phyloP scores from a whole-genome alignment of 192 early-diverging fungal species.

The Entomortierella parvispora region DNA sequence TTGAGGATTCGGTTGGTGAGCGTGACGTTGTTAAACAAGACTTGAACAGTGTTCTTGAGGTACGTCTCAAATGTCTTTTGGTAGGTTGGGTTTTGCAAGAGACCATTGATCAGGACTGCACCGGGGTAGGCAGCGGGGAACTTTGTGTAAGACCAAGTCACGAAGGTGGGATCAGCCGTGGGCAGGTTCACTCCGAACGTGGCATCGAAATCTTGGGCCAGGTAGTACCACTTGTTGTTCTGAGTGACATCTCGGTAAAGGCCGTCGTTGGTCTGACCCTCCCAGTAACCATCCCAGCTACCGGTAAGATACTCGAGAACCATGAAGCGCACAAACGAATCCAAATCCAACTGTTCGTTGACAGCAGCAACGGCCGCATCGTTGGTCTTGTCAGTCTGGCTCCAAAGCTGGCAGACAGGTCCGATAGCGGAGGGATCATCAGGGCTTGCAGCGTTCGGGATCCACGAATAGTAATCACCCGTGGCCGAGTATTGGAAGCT shows the following conservation, averaged over 20 bases:
- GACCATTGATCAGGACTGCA: slow-evolving; percentile 56
- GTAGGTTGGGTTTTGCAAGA: slow-evolving; percentile 51
- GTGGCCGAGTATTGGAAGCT: slow-evolving; percentile 46
- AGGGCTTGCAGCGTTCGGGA: slow-evolving; percentile 40
- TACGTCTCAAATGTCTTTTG: slow-evolving; percentile 52
- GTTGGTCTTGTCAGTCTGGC: slow-evolving; percentile 22
- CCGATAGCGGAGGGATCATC: slow-evolving; percentile 22
- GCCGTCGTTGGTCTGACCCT: slow-evolving; percentile 55
- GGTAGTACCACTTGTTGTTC: slow-evolving; percentile 52
- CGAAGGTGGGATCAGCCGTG: slow-evolving; percentile 15
- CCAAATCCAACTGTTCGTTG: slow-evolving; percentile 45
- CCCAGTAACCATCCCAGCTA: slow-evolving; percentile 63
- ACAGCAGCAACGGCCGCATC: slow-evolving; percentile 44
- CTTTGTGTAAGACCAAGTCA: slow-evolving; percentile 44
- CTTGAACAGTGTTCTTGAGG: slow-evolving; percentile 52
- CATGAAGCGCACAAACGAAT: slow-evolving; percentile 58
- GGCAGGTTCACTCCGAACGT: slow-evolving; percentile 61
- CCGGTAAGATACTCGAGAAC: slow-evolving; percentile 60
- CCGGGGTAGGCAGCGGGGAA: slow-evolving; percentile 44
- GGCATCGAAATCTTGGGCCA: slow-evolving; percentile 61
- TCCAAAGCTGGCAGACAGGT: slow-evolving; percentile 34
- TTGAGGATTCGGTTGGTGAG: slow-evolving; percentile 48
- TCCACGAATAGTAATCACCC: slow-evolving; percentile 36
- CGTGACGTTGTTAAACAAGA: slow-evolving; percentile 58
- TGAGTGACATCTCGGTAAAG: slow-evolving; percentile 54